Percentiles rank a stretch among this genome's conserved stretches.
Conservation (phyloP, 352 stramenopile genomes). For the Globisporangium sylvaticum region DNA sequence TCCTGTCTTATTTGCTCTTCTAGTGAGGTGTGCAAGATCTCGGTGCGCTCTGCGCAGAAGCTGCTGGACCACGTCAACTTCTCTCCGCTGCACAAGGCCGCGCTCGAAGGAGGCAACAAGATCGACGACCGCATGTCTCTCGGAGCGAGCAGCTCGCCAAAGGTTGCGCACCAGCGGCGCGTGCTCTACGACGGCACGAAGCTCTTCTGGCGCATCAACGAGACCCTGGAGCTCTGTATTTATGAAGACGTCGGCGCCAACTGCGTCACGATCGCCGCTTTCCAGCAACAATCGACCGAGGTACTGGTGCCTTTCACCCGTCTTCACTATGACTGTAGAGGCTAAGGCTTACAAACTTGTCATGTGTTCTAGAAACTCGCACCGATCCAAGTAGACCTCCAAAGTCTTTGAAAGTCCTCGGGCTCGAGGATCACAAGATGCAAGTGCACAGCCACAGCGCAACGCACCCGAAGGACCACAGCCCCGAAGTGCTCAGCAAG, state of each 20-base stretch:
- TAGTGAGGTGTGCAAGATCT: conserved; percentile 88
- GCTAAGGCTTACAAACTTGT: background rate
- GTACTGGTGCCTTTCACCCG: background rate
- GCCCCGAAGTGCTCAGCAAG: conserved; percentile 49
- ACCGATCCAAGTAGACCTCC: conserved; percentile 55
- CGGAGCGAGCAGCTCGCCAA: conserved; percentile 17
- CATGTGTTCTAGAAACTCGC: conserved; percentile 24
- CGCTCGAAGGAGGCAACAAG: conserved; percentile 44
- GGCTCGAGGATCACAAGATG: conserved; percentile 22
- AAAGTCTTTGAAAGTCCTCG: conserved; percentile 42
- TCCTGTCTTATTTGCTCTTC: background rate
- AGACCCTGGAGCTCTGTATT: conserved; percentile 82
- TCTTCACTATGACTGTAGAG: background rate
- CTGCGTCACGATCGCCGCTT: conserved; percentile 61
- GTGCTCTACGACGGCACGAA: conserved; percentile 83
- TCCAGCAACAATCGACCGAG: conserved; percentile 42
- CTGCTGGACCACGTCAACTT: conserved; percentile 87
- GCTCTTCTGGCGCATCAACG: conserved; percentile 85
- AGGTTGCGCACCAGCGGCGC: conserved; percentile 34
- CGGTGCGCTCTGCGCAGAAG: conserved; percentile 82
- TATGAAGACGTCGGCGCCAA: conserved; percentile 71
- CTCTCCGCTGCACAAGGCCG: conserved; percentile 81
- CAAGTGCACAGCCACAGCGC: conserved; percentile 1
- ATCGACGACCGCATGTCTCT: conserved; percentile 8
- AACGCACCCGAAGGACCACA: conserved; percentile 15